Percentiles rank a stretch among this genome's conserved stretches.
Evolutionary conservation across 352 stramenopile species (phyloP).

Genomic region (Phytophthora agathidicida): DNA sequence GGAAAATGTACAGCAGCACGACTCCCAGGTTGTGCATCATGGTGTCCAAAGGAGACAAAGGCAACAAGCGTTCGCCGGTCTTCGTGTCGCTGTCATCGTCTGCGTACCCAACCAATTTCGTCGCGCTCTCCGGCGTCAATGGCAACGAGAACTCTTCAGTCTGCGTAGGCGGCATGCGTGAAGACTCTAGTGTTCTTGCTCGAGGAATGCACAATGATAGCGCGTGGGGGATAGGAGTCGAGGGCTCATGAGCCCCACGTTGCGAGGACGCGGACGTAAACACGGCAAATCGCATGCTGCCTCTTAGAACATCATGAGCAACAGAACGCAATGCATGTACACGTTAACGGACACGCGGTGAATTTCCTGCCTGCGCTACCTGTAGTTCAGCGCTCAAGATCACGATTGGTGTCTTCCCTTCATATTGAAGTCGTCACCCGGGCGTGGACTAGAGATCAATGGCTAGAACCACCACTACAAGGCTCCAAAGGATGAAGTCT

Average conservation of each 20-base stretch:
- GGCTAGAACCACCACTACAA: not conserved
- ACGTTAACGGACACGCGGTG: too few relatives aligned
- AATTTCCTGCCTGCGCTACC: too few relatives aligned
- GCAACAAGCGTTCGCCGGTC: conserved; percentile 6
- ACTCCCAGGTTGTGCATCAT: conserved; percentile 51
- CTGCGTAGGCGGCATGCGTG: conserved; percentile 14
- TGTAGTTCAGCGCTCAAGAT: too few relatives aligned
- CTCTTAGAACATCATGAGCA: not conserved
- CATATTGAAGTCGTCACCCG: too few relatives aligned
- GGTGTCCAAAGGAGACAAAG: conserved; percentile 54
- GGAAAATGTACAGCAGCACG: conserved; percentile 58
- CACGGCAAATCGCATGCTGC: conserved; percentile 15
- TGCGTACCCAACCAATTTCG: not conserved
- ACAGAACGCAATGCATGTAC: too few relatives aligned
- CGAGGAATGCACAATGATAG: conserved; percentile 6
- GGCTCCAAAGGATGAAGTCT: not conserved
- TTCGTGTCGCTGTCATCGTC: not conserved
- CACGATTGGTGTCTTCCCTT: too few relatives aligned
- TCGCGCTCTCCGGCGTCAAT: not conserved
- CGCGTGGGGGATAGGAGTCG: not conserved
- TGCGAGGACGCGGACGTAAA: conserved; percentile 14
- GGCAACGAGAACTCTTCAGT: conserved; percentile 7
- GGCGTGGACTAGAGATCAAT: too few relatives aligned
- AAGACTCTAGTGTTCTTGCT: not conserved
- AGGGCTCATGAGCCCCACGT: not conserved